phyloP scores from a whole-genome alignment of 1,284 basidiomycete genomes.

The Peniophora sp. region DNA sequence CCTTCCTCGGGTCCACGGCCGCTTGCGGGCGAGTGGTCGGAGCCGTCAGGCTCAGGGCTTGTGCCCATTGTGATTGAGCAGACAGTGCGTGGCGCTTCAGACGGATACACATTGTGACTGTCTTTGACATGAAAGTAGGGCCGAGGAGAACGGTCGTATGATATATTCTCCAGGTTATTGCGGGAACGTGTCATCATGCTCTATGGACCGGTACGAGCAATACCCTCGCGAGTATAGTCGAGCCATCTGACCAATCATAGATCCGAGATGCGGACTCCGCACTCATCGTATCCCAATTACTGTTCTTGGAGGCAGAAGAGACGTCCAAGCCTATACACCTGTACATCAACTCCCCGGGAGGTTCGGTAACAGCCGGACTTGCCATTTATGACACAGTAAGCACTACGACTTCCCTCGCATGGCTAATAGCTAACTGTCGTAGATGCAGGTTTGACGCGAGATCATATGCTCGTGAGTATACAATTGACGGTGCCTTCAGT shows the following conservation, averaged over 20 bases:
- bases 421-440: slow-evolving; percentile 15
- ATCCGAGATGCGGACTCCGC: slow-evolving; percentile 82
- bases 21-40: slow-evolving; percentile 31
- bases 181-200: slow-evolving; percentile 91
- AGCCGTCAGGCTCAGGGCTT: slow-evolving; percentile 44
- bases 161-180: slow-evolving; percentile 87
- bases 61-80: slow-evolving; percentile 93
- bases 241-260: slow-evolving; percentile 29
- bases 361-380: slow-evolving; percentile 87
- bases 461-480: neutral
- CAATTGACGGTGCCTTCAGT: slow-evolving; percentile 33
- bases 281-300: slow-evolving; percentile 79
- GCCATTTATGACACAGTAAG: slow-evolving; percentile 91
- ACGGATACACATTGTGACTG: too few relatives aligned
- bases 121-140: too few relatives aligned
- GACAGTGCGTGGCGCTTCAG: slow-evolving; percentile 55
- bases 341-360: slow-evolving; percentile 93
- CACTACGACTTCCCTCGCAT: neutral
- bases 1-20: slow-evolving; percentile 33
- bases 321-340: slow-evolving; percentile 86
- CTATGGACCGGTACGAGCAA: slow-evolving; percentile 71
- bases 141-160: slow-evolving; percentile 87
- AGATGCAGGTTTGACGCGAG: slow-evolving; percentile 63
- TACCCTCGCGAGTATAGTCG: slow-evolving; percentile 8
- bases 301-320: slow-evolving; percentile 92